Evolutionary conservation across 1,284 basidiomycete genomes (phyloP).

Genomic region (Peniophora sp.): DNA sequence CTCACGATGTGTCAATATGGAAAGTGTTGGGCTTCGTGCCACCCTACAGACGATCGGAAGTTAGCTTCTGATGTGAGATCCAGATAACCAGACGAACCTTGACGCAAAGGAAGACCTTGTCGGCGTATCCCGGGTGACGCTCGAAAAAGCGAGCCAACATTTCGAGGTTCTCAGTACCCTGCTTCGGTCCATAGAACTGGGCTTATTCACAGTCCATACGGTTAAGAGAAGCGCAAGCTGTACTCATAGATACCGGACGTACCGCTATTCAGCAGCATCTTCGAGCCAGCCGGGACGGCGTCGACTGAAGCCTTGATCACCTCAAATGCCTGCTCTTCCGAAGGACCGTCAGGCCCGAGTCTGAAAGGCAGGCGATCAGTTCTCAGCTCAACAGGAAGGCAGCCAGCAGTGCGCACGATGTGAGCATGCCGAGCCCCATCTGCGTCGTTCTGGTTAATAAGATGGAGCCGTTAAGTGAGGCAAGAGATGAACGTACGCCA

Average conservation of each 20-base stretch:
- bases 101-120: constrained; percentile 40
- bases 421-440: too few species aligned
- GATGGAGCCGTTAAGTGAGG: too few species aligned
- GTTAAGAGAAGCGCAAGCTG: too few species aligned
- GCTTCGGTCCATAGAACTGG: constrained; percentile 34
- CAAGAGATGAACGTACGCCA: too few species aligned
- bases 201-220: too few species aligned
- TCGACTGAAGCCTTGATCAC: not conserved
- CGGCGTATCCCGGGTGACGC: constrained; percentile 44
- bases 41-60: constrained; percentile 40
- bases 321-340: not conserved
- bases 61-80: too few species aligned
- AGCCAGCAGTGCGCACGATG: too few species aligned
- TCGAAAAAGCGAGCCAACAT: constrained; percentile 36
- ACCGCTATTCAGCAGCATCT: not conserved
- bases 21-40: constrained; percentile 17
- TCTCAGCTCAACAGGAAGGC: too few species aligned
- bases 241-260: not conserved
- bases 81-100: too few species aligned
- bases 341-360: too few species aligned
- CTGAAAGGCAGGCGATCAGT: too few species aligned
- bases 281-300: not conserved
- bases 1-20: constrained; percentile 12
- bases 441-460: too few species aligned
- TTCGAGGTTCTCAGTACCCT: constrained; percentile 30